phyloP scores from a whole-genome alignment of 345 rosid species.

The Eucalyptus viminalis region DNA sequence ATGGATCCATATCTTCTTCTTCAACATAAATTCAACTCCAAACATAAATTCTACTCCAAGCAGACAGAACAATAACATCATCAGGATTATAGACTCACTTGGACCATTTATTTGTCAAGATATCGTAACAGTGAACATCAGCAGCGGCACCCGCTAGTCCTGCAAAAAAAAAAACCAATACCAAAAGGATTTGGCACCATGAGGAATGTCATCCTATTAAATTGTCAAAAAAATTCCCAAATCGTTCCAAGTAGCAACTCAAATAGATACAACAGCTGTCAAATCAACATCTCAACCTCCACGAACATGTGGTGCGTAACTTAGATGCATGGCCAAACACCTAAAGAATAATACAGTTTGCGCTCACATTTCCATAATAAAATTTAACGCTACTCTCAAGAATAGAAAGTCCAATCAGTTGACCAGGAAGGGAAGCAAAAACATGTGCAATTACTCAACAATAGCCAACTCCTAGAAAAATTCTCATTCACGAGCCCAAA shows the following conservation, averaged over 20 bases:
- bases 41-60: neutral
- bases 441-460: neutral
- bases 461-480: neutral
- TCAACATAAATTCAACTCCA: neutral
- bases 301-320: neutral
- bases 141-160: constrained; percentile 49
- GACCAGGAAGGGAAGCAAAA: neutral
- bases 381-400: neutral
- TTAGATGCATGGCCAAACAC: neutral
- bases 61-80: neutral
- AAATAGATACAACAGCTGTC: neutral
- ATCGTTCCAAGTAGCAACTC: neutral
- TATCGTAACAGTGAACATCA: constrained; percentile 41
- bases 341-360: neutral
- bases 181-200: neutral
- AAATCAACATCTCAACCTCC: neutral
- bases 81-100: constrained; percentile 21
- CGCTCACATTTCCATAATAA: neutral
- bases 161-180: constrained; percentile 11
- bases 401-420: neutral
- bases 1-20: neutral
- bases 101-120: constrained; percentile 42
- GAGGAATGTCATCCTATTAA: neutral
- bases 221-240: neutral
- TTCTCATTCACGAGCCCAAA: neutral